Conservation (phyloP, 768 basidiomycete species). For the Phylloporus arenicola region DNA sequence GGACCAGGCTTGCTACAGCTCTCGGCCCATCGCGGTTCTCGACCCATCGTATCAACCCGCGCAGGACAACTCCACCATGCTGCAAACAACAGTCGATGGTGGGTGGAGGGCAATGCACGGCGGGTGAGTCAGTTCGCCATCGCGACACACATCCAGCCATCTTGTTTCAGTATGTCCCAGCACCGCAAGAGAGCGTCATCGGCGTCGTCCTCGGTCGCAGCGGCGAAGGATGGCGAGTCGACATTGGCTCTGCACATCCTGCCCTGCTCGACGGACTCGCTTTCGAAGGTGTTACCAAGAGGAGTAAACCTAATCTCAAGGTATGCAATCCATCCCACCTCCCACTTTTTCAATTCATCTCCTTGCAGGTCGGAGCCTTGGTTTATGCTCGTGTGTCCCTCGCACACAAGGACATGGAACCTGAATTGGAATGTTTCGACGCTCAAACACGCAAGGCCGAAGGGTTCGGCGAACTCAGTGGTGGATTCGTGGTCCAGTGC, state of each 20-base stretch:
- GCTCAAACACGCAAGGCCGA: conserved; percentile 88
- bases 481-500: conserved; percentile 76
- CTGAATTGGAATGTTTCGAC: conserved; percentile 95
- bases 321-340: conserved; percentile 34
- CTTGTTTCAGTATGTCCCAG: conserved; percentile 74
- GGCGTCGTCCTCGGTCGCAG: conserved; percentile 75
- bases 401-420: conserved; percentile 97
- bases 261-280: conserved; percentile 86
- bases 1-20: conserved; percentile 75
- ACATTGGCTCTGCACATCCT: conserved; percentile 84
- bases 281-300: conserved; percentile 93
- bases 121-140: conserved; percentile 51
- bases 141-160: background rate
- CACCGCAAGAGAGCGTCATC: conserved; percentile 83
- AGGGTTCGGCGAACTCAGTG: conserved; percentile 90
- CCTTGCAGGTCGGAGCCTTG: conserved; percentile 72
- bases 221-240: conserved; percentile 90
- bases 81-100: conserved; percentile 71
- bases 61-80: conserved; percentile 68
- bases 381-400: conserved; percentile 91
- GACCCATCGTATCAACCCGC: conserved; percentile 52
- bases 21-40: conserved; percentile 26
- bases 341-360: conserved; percentile 4
- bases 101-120: conserved; percentile 82
- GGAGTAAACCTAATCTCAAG: conserved; percentile 92